These are phyloP conservation scores for Psophocarpus tetragonolobus DNA, from an alignment of 306 rosid species.

Conservation along the genomic window DNA sequence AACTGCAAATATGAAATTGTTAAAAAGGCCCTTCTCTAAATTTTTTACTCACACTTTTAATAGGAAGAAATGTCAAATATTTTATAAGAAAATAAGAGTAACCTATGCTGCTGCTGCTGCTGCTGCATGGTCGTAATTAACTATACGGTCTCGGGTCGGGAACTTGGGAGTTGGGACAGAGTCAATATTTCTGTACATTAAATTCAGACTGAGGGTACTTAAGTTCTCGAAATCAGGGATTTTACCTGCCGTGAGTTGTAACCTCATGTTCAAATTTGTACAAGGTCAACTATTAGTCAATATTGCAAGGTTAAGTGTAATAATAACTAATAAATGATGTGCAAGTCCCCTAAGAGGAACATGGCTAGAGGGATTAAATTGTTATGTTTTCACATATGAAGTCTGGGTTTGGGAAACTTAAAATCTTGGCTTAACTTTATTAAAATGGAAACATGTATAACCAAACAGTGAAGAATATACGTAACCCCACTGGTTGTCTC, in stretches of 20 bases:
- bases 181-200: not conserved
- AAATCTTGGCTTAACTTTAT: not conserved
- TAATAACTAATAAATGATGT: slow-evolving; percentile 8
- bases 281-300: not conserved
- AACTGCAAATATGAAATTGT: not conserved
- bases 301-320: not conserved
- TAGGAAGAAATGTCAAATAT: not conserved
- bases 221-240: slow-evolving; percentile 12
- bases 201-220: slow-evolving; percentile 2
- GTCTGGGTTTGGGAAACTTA: slow-evolving; percentile 15
- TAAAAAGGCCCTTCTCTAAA: not conserved
- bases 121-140: not conserved
- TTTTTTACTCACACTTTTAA: not conserved
- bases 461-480: not conserved
- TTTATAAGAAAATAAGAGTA: not conserved
- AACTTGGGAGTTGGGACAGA: not conserved
- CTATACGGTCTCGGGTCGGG: not conserved
- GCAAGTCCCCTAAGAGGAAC: slow-evolving; percentile 1
- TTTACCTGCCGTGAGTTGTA: not conserved
- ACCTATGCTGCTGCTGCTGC: not conserved
- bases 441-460: not conserved
- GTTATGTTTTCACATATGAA: not conserved
- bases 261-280: not conserved
- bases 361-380: slow-evolving; percentile 12
- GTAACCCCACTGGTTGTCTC: not conserved